phyloP scores from a whole-genome alignment of 2,329 filamentous ascomycete species.

The Colletotrichum limetticola region DNA sequence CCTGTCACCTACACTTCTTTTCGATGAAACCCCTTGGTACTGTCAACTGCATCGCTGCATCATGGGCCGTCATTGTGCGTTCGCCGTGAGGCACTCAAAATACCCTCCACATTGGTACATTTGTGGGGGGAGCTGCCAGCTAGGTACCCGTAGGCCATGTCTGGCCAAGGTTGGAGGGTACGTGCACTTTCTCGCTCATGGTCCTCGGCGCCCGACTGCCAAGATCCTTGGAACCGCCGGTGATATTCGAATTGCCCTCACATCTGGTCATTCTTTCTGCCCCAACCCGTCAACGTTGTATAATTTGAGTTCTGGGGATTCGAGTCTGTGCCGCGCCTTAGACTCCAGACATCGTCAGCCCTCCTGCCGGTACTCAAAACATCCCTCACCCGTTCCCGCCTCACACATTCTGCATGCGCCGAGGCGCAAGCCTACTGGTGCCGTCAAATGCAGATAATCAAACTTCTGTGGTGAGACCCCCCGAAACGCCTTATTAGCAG shows the following conservation, averaged over 20 bases:
- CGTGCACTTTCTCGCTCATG: neutral
- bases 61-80: conserved; percentile 28
- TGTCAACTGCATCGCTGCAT: conserved; percentile 17
- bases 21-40: neutral
- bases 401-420: neutral
- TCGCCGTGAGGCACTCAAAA: neutral
- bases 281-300: neutral
- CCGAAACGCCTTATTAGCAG: neutral
- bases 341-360: neutral
- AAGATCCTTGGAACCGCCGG: neutral
- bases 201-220: conserved; percentile 6
- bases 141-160: neutral
- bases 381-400: neutral
- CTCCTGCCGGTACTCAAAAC: neutral
- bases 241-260: neutral
- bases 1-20: neutral
- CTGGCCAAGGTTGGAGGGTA: neutral
- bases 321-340: neutral
- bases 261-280: neutral
- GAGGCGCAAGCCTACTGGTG: neutral
- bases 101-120: neutral
- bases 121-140: neutral
- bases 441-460: neutral
- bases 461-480: neutral
- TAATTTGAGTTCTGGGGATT: conserved; percentile 8